A percentile compares a stretch with the other conserved stretches of the same genome.
phyloP scores from a whole-genome alignment of 208 protist genomes.

The Lotmaria passim region DNA sequence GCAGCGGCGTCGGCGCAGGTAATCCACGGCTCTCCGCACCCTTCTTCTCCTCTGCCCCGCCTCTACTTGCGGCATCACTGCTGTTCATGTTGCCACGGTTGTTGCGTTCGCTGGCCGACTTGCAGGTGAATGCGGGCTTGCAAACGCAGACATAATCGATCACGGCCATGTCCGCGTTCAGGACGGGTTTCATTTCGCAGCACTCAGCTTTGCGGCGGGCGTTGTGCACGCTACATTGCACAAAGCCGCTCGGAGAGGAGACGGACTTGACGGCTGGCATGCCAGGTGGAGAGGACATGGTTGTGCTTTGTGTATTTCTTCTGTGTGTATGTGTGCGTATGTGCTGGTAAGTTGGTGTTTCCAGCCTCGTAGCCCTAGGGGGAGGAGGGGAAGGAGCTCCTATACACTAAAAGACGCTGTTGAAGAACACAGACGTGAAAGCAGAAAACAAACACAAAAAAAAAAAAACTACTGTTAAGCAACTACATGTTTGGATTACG shows the following conservation, averaged over 20 bases:
- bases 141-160: constrained; percentile 67
- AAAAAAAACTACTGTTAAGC: no score
- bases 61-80: neutral
- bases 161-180: constrained; percentile 74
- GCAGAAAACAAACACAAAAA: no score
- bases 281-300: constrained; percentile 11
- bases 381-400: no score
- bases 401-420: no score
- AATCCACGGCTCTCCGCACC: neutral
- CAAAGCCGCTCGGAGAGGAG: constrained; percentile 38
- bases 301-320: neutral
- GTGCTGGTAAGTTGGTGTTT: neutral
- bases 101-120: constrained; percentile 16
- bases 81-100: neutral
- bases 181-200: constrained; percentile 53
- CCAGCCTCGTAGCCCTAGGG: no score
- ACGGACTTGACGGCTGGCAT: neutral
- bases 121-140: constrained; percentile 44
- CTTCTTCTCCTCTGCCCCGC: neutral
- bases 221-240: constrained; percentile 59
- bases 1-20: neutral
- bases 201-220: constrained; percentile 52
- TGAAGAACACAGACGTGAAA: no score
- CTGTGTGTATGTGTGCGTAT: neutral
- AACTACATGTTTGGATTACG: no score